Base-by-base conservation (phyloP, 371 early-diverging fungal species). In the Circinella minor region DNA sequence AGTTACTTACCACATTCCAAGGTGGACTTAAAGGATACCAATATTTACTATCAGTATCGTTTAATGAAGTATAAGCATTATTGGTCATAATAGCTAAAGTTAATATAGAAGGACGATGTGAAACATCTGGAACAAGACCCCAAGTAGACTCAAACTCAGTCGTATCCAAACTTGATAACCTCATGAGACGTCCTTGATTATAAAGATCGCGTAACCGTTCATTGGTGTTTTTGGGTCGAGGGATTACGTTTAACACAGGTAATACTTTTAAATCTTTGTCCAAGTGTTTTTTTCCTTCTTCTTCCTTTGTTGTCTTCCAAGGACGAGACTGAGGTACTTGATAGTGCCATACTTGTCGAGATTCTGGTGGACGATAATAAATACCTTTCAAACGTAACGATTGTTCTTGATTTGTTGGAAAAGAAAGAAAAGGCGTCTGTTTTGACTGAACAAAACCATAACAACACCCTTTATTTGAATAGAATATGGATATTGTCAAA, bases 51-150 rank as follows among this genome's bases (percentile, higher is more conserved):
- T 91, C 83, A 20, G 81, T 71, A 3, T 66, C 76, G n/a, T 72
- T 74, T 3, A 83, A 79, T 20, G 75, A 73, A 11, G 84, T 79
- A 76, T 96, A 96, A 0, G 94, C 90, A 75, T 95, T 90, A 59
- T 82, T 85, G 3, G 91, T 88, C 94, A 96, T 95, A 65, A 81
- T 74, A n/a, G 93, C 94, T 36, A 96, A 68, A 17, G 84, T 72
- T 13, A 90, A 69, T 15, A 96, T 83, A 0, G 95, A 93, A 20
- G 79, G 69, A 39, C 89, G 85, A 71, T 95, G 90, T 0, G 87
- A 87, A 13, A 89, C 80, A 78, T 96, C 88, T 10, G 98, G 97
- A 36, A 91, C 68, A 0, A 73, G 48, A 38, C 70, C 70, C 49
- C 54, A 70, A 47, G 37, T 46, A 14, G 70, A 61, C 13, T 60